Percentiles rank a stretch among this genome's conserved stretches.
These are phyloP conservation scores for Sesbania bispinosa DNA, from an alignment of 306 rosid species.

Conservation along the genomic window DNA sequence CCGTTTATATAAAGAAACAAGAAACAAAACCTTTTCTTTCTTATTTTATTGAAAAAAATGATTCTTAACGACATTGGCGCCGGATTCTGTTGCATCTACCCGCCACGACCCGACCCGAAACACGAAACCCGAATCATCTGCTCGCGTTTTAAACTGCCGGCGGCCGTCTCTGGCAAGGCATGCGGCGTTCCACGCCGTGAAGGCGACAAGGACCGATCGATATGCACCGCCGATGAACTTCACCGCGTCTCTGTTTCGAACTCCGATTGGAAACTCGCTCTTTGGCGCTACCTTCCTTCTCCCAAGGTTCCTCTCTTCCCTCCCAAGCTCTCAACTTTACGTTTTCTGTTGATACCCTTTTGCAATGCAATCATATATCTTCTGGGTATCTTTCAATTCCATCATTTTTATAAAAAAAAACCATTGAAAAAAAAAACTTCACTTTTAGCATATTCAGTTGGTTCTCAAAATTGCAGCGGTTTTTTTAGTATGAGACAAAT, in stretches of 20 bases:
- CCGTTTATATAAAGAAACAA: too few species aligned
- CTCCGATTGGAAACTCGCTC: slow-evolving; percentile 89
- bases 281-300: slow-evolving; percentile 90
- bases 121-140: slow-evolving; percentile 4
- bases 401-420: slow-evolving; percentile 8
- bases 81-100: background rate
- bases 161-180: background rate
- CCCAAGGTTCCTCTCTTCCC: slow-evolving; percentile 46
- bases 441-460: background rate
- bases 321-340: background rate
- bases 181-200: slow-evolving; percentile 8
- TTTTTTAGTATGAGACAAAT: too few species aligned
- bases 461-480: too few species aligned
- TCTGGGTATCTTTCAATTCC: slow-evolving; percentile 14
- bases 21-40: too few species aligned
- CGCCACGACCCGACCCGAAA: slow-evolving; percentile 37
- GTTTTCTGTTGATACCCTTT: slow-evolving; percentile 10
- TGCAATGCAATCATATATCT: background rate
- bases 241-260: slow-evolving; percentile 64
- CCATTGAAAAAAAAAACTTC: too few species aligned
- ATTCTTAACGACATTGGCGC: slow-evolving; percentile 27
- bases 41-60: too few species aligned
- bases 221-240: slow-evolving; percentile 84
- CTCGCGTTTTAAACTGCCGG: background rate
- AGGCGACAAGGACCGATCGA: slow-evolving; percentile 25